Percentiles rank a stretch among this genome's conserved stretches.
phyloP scores from a whole-genome alignment of 306 rosid genomes.

The Medicago ruthenica region DNA sequence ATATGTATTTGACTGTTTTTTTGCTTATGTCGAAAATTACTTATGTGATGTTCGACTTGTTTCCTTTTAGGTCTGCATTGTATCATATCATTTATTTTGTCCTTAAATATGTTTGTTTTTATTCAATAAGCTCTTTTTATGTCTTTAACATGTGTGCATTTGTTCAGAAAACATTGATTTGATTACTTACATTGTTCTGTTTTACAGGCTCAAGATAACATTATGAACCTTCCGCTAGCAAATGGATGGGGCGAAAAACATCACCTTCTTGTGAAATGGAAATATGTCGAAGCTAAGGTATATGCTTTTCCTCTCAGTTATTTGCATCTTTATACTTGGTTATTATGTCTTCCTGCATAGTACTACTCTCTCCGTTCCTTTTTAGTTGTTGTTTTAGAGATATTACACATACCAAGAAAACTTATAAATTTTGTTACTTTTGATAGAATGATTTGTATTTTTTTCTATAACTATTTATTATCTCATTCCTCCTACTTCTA shows the following conservation, averaged over 20 bases:
- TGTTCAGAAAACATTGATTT: neutral
- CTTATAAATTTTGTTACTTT: too few relatives aligned
- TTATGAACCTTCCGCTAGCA: conserved; percentile 85
- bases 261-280: conserved; percentile 82
- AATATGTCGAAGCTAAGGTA: conserved; percentile 91
- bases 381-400: too few relatives aligned
- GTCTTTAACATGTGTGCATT: conserved; percentile 26
- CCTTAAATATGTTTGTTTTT: conserved; percentile 9
- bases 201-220: conserved; percentile 95
- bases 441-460: too few relatives aligned
- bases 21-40: conserved; percentile 7
- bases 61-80: conserved; percentile 5
- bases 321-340: conserved; percentile 23
- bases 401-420: too few relatives aligned
- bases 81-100: neutral
- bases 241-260: conserved; percentile 99
- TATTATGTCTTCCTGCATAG: conserved; percentile 13
- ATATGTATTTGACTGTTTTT: neutral
- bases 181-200: conserved; percentile 7
- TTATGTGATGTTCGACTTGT: neutral
- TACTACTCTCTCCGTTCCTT: neutral
- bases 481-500: too few relatives aligned
- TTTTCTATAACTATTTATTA: too few relatives aligned
- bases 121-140: conserved; percentile 17
- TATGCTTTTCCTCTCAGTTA: neutral